Conservation (phyloP, 441 rosid species). For the Viola pubescens region DNA sequence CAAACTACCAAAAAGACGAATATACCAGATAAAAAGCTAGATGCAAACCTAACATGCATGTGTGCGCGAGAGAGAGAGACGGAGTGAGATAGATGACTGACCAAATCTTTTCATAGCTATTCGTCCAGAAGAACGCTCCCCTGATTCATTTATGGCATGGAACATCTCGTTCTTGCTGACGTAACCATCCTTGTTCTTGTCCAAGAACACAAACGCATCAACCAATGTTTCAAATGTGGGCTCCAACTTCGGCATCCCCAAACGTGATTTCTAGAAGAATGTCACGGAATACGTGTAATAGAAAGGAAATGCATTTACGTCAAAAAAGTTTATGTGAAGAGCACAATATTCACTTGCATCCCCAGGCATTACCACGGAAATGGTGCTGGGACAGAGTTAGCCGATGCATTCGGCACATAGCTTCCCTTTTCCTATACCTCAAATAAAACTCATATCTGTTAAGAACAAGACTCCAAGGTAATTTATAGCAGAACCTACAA, state of each 20-base stretch:
- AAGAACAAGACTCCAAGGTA: too few relatives aligned
- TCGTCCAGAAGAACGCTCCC: slow-evolving; percentile 76
- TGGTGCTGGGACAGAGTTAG: too few relatives aligned
- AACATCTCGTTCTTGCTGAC: slow-evolving; percentile 90
- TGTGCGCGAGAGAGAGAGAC: not conserved
- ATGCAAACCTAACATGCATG: not conserved
- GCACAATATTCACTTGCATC: not conserved
- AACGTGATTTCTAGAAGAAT: slow-evolving; percentile 40
- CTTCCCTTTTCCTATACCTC: too few relatives aligned
- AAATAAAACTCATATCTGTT: too few relatives aligned
- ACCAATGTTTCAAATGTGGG: slow-evolving; percentile 75
- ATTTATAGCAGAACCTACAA: too few relatives aligned
- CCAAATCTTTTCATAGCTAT: slow-evolving; percentile 96
- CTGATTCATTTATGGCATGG: slow-evolving; percentile 74
- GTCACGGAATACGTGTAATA: slow-evolving; percentile 29
- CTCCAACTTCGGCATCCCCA: slow-evolving; percentile 74
- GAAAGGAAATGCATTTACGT: slow-evolving; percentile 7
- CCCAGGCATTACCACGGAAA: too few relatives aligned
- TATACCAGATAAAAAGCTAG: too few relatives aligned
- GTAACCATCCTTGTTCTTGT: slow-evolving; percentile 78
- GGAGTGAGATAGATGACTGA: slow-evolving; percentile 24
- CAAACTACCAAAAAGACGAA: too few relatives aligned
- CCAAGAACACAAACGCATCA: slow-evolving; percentile 81
- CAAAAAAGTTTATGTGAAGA: not conserved
- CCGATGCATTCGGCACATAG: too few relatives aligned